Percentiles rank a stretch among this genome's conserved stretches.
Conservation (phyloP, 805 yeast species). For the Saccharomycopsis selenospora region DNA sequence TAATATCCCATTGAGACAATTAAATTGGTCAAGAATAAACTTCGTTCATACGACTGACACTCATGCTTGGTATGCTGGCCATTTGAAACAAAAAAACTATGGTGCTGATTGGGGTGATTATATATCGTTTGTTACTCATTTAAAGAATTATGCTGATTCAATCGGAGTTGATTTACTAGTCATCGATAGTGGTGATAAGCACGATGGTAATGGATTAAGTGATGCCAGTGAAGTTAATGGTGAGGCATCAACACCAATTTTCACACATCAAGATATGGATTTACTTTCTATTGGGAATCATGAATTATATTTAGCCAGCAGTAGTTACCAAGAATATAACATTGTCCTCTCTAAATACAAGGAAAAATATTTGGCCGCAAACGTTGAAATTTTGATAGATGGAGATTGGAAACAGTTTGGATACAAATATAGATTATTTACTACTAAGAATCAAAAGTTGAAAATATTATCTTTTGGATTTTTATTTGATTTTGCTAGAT, state of each 20-base stretch:
- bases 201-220: constrained; percentile 87
- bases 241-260: constrained; percentile 48
- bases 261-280: constrained; percentile 63
- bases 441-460: constrained; percentile 45
- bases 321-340: constrained; percentile 59
- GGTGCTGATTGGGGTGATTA: constrained; percentile 93
- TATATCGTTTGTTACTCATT: constrained; percentile 52
- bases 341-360: constrained; percentile 48
- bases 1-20: constrained; percentile 39
- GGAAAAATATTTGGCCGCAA: constrained; percentile 61
- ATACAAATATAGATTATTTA: constrained; percentile 53
- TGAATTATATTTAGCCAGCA: constrained; percentile 67
- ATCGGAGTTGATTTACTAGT: constrained; percentile 56
- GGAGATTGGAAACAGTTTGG: constrained; percentile 51
- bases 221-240: constrained; percentile 79
- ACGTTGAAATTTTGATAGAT: constrained; percentile 46
- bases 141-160: constrained; percentile 38
- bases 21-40: constrained; percentile 67
- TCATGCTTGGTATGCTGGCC: constrained; percentile 96
- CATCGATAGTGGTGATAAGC: constrained; percentile 88
- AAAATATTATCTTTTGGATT: constrained; percentile 69
- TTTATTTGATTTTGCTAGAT: constrained; percentile 64
- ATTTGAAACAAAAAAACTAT: constrained; percentile 66
- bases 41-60: constrained; percentile 94
- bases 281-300: constrained; percentile 85